phyloP scores from a whole-genome alignment of 352 stramenopile genomes.

The Phytophthora nicotianae region DNA sequence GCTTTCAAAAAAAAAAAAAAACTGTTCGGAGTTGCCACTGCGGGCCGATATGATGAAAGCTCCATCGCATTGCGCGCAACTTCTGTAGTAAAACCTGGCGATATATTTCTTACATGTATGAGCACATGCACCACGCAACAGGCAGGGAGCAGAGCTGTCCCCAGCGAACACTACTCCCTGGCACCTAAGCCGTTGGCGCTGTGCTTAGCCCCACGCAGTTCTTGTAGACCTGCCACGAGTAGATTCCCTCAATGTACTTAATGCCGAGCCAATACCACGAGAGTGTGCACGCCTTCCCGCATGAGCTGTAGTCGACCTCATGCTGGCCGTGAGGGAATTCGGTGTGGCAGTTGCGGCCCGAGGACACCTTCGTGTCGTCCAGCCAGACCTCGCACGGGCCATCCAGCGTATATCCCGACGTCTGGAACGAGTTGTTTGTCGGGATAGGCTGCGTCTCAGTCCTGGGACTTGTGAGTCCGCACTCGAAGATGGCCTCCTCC shows the following conservation, averaged over 20 bases:
- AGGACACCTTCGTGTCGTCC: slow-evolving; percentile 43
- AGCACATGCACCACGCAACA: slow-evolving; percentile 27
- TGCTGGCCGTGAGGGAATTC: slow-evolving; percentile 44
- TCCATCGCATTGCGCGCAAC: neutral
- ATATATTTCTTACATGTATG: neutral
- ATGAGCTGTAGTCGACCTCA: slow-evolving; percentile 55
- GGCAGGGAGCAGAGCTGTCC: slow-evolving; percentile 11
- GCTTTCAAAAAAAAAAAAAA: too few species aligned
- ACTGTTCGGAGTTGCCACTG: too few species aligned
- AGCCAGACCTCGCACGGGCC: slow-evolving; percentile 69
- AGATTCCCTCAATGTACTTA: slow-evolving; percentile 50
- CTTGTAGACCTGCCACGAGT: slow-evolving; percentile 74
- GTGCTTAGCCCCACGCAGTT: slow-evolving; percentile 49
- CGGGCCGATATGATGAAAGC: neutral
- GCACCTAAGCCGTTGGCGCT: slow-evolving; percentile 14
- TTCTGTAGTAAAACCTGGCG: neutral
- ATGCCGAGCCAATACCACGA: slow-evolving; percentile 65
- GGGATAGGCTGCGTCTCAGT: slow-evolving; percentile 53
- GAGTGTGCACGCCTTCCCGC: slow-evolving; percentile 47
- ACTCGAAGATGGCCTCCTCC: slow-evolving; percentile 56
- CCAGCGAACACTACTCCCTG: slow-evolving; percentile 19
- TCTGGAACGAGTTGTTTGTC: slow-evolving; percentile 46
- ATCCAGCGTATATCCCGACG: slow-evolving; percentile 62
- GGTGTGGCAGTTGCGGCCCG: slow-evolving; percentile 52
- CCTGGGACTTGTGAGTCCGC: slow-evolving; percentile 52